Evolutionary conservation across 345 rosid species (phyloP).

Genomic region (Aquilaria malaccensis): DNA sequence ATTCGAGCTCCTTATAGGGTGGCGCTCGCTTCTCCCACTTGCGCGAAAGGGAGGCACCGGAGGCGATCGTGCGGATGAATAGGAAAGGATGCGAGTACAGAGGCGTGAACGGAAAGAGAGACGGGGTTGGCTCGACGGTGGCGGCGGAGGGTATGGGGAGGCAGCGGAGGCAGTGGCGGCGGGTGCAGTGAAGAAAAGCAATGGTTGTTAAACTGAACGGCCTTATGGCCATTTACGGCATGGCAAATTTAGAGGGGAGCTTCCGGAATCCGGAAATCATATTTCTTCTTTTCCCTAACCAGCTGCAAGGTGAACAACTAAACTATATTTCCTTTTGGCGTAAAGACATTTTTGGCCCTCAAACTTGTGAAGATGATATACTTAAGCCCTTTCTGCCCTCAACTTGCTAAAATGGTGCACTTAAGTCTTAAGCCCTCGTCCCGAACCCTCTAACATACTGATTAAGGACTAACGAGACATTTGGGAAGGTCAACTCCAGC

Average conservation of each 20-base stretch:
- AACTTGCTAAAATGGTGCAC: no score
- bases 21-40: conserved; percentile 8
- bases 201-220: conserved; percentile 38
- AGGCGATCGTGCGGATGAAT: conserved; percentile 25
- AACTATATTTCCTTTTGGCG: no score
- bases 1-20: conserved; percentile 17
- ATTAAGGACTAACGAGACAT: no score
- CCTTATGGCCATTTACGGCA: conserved; percentile 68
- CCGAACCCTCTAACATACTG: no score
- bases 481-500: no score
- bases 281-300: no score
- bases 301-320: no score
- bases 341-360: no score
- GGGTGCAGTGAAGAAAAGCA: conserved; percentile 22
- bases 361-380: no score
- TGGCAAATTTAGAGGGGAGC: not conserved
- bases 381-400: no score
- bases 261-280: no score
- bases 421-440: no score
- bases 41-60: conserved; percentile 23
- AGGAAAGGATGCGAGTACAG: not conserved
- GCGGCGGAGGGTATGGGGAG: conserved; percentile 10
- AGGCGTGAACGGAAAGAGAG: conserved; percentile 3
- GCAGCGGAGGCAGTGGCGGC: conserved; percentile 14
- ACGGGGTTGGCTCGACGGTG: conserved; percentile 5